Percentiles rank a stretch among this genome's conserved stretches.
These are phyloP conservation scores for Nemophila menziesii DNA, from an alignment of 257 asterid genomes.

Conservation along the genomic window DNA sequence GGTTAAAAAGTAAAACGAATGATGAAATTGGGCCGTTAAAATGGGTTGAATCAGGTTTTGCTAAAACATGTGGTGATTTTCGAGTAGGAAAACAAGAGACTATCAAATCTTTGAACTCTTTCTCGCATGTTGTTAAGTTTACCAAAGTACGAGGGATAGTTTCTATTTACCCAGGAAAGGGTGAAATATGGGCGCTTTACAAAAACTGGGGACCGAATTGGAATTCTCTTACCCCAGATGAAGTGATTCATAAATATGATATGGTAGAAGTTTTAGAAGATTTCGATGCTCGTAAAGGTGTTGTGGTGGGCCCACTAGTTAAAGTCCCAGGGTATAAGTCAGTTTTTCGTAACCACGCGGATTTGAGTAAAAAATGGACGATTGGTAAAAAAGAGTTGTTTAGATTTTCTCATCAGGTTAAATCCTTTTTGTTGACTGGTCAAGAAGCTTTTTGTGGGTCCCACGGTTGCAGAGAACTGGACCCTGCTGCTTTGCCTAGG, in stretches of 20 bases:
- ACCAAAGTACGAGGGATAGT: constrained; percentile 37
- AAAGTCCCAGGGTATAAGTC: constrained; percentile 62
- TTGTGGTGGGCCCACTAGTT: constrained; percentile 35
- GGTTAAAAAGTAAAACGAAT: constrained; percentile 43
- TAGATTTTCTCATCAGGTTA: constrained; percentile 71
- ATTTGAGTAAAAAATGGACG: constrained; percentile 14
- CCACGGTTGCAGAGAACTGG: constrained; percentile 45
- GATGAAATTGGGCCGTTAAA: constrained; percentile 27
- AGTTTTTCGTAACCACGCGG: constrained; percentile 31
- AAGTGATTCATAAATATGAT: constrained; percentile 41
- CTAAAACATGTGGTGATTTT: constrained; percentile 47
- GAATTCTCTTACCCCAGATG: constrained; percentile 40
- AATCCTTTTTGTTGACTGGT: constrained; percentile 32
- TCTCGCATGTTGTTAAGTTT: constrained; percentile 60
- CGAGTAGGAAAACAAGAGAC: constrained; percentile 35
- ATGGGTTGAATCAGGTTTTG: constrained; percentile 42
- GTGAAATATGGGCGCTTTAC: constrained; percentile 71
- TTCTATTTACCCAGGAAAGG: constrained; percentile 45
- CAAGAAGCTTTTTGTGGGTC: constrained; percentile 39
- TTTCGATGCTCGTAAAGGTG: constrained; percentile 32
- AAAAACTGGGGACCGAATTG: constrained; percentile 63
- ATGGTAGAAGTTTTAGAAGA: constrained; percentile 51
- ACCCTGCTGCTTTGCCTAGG: constrained; percentile 69
- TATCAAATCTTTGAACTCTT: constrained; percentile 24
- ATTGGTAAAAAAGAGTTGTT: constrained; percentile 54